A percentile compares a stretch with the other conserved stretches of the same genome.
phyloP scores from a whole-genome alignment of 306 rosid genomes.

The Gynostemma pentaphyllum region DNA sequence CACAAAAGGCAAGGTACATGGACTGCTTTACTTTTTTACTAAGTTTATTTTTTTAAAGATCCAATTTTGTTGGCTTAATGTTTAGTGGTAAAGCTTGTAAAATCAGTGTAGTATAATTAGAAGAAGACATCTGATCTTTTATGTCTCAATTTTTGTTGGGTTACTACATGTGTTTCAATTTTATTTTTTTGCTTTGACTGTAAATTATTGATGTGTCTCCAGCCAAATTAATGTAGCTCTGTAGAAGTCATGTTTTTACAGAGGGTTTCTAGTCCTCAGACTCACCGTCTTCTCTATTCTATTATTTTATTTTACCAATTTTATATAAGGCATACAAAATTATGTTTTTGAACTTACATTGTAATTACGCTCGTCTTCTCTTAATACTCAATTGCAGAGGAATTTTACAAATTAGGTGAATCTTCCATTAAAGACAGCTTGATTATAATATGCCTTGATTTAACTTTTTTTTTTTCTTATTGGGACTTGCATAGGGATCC shows the following conservation, averaged over 20 bases:
- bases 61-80: too few relatives aligned
- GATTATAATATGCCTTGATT: slow-evolving; percentile 10
- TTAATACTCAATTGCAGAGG: background rate
- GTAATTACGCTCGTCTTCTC: background rate
- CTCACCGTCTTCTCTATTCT: background rate
- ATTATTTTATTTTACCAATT: background rate
- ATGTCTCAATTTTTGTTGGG: too few relatives aligned
- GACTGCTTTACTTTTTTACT: too few relatives aligned
- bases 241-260: background rate
- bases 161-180: too few relatives aligned
- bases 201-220: background rate
- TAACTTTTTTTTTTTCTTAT: slow-evolving; percentile 2
- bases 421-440: slow-evolving; percentile 2
- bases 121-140: too few relatives aligned
- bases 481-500: slow-evolving; percentile 56
- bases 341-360: background rate
- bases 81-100: too few relatives aligned
- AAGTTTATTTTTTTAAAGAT: too few relatives aligned
- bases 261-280: slow-evolving; percentile 1
- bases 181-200: too few relatives aligned
- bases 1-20: slow-evolving; percentile 85
- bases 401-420: background rate
- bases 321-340: background rate
- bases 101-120: too few relatives aligned
- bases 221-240: background rate